Percentiles rank a stretch among this genome's conserved stretches.
Evolutionary conservation across 2,329 filamentous ascomycete species (phyloP).

Genomic region (Helotiales sp.): DNA sequence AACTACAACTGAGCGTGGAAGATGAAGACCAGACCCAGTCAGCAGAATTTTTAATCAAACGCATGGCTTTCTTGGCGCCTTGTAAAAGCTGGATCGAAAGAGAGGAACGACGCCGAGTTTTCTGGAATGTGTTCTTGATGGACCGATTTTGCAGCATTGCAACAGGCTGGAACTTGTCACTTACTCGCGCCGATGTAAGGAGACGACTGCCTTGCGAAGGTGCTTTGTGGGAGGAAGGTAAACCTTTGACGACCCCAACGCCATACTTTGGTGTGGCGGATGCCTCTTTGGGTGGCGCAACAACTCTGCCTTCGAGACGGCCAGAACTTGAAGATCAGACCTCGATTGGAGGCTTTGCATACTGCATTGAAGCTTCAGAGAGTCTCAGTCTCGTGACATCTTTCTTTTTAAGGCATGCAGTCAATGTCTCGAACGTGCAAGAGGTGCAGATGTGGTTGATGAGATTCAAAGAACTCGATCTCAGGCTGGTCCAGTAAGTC

Average conservation of each 20-base stretch:
- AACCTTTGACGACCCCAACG: slow-evolving; percentile 37
- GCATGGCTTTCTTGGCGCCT: slow-evolving; percentile 44
- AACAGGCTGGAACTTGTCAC: slow-evolving; percentile 45
- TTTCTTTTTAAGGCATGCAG: slow-evolving; percentile 45
- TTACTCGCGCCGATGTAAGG: slow-evolving; percentile 44
- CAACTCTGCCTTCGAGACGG: slow-evolving; percentile 28
- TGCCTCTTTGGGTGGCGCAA: slow-evolving; percentile 33
- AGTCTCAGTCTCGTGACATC: slow-evolving; percentile 44
- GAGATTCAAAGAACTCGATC: slow-evolving; percentile 42
- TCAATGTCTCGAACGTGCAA: slow-evolving; percentile 39
- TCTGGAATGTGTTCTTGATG: slow-evolving; percentile 47
- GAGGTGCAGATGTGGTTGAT: slow-evolving; percentile 45
- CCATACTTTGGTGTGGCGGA: slow-evolving; percentile 50
- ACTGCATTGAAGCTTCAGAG: slow-evolving; percentile 44
- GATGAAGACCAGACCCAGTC: slow-evolving; percentile 6
- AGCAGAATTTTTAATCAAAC: slow-evolving; percentile 42
- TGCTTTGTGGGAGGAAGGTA: slow-evolving; percentile 41
- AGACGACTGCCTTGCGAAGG: slow-evolving; percentile 46
- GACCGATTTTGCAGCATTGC: slow-evolving; percentile 46
- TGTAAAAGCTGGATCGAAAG: slow-evolving; percentile 42
- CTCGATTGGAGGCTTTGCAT: slow-evolving; percentile 44
- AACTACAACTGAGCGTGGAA: slow-evolving; percentile 41
- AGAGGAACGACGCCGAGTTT: slow-evolving; percentile 46
- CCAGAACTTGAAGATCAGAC: slow-evolving; percentile 37
- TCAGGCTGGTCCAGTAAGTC: slow-evolving; percentile 40